Conservation (phyloP, 2,329 filamentous ascomycete species). For the Plenodomus lindquistii region DNA sequence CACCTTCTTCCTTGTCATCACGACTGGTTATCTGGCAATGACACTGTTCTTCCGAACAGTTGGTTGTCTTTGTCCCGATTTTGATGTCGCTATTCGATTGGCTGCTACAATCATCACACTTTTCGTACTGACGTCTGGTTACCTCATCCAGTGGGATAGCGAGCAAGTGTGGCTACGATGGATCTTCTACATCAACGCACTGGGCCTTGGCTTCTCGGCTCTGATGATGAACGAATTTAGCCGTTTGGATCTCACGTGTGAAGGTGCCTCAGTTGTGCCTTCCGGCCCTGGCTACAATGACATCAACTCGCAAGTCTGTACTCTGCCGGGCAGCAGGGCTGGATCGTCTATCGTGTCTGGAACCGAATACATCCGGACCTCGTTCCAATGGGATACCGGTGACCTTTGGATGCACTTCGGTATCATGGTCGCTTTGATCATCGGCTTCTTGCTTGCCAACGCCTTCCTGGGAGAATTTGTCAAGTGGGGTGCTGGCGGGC, state of each 20-base stretch:
- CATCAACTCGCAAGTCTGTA: conserved; percentile 78
- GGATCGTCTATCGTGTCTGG: conserved; percentile 69
- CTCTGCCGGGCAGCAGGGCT: conserved; percentile 70
- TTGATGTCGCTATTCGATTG: conserved; percentile 81
- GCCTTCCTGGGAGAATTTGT: conserved; percentile 78
- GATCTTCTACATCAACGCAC: conserved; percentile 80
- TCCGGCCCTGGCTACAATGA: conserved; percentile 70
- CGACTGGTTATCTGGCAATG: conserved; percentile 49
- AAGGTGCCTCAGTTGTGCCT: conserved; percentile 69
- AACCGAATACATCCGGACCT: conserved; percentile 67
- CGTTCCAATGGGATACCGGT: conserved; percentile 67
- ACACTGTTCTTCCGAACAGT: conserved; percentile 52
- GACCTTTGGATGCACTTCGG: conserved; percentile 70
- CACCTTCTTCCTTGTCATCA: conserved; percentile 52
- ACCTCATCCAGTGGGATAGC: conserved; percentile 77
- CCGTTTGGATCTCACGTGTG: conserved; percentile 69
- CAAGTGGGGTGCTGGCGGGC: conserved; percentile 79
- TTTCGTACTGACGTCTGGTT: conserved; percentile 81
- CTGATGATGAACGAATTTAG: conserved; percentile 89
- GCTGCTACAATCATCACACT: conserved; percentile 78
- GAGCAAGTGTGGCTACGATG: conserved; percentile 81
- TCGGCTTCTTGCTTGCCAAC: conserved; percentile 73
- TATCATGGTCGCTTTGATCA: conserved; percentile 75
- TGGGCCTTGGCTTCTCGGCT: conserved; percentile 75
- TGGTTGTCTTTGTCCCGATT: conserved; percentile 75